A percentile compares a stretch with the other conserved stretches of the same genome.
Conservation (phyloP, 192 early-diverging fungal genomes). For the Backusella morwellensis region DNA sequence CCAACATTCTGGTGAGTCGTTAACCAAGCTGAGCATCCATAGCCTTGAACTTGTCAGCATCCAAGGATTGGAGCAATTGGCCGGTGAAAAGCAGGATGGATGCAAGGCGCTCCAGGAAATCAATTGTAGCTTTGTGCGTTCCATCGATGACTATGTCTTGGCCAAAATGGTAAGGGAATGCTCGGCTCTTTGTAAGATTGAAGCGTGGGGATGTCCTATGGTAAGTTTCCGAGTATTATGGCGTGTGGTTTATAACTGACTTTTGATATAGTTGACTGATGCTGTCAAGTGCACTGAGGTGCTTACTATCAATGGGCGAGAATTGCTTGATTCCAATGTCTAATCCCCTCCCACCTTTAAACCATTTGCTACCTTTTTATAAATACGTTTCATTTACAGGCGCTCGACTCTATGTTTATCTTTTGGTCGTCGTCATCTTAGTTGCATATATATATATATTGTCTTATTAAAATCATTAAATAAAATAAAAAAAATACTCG, state of each 20-base stretch:
- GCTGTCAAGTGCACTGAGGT: neutral
- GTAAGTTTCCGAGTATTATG: neutral
- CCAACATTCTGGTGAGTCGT: slow-evolving; percentile 53
- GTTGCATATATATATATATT: too few relatives aligned
- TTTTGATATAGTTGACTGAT: neutral
- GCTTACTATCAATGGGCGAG: neutral
- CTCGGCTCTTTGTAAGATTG: slow-evolving; percentile 47
- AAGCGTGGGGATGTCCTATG: slow-evolving; percentile 72
- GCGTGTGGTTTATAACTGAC: neutral
- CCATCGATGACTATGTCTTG: slow-evolving; percentile 69
- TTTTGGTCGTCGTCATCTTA: too few relatives aligned
- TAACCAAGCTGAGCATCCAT: slow-evolving; percentile 63
- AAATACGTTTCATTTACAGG: too few relatives aligned
- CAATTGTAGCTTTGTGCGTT: slow-evolving; percentile 77
- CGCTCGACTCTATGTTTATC: too few relatives aligned
- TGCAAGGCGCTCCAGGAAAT: slow-evolving; percentile 54
- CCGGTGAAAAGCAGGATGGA: slow-evolving; percentile 18
- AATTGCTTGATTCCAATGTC: neutral
- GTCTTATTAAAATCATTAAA: too few relatives aligned
- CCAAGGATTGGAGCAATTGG: slow-evolving; percentile 50
- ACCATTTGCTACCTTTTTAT: too few relatives aligned
- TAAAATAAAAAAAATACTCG: too few relatives aligned
- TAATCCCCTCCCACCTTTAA: neutral
- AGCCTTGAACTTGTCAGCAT: slow-evolving; percentile 67
- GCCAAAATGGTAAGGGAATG: slow-evolving; percentile 51